Evolutionary conservation across 495 filamentous ascomycete species (phyloP).

Genomic region (Penicillium soppii): DNA sequence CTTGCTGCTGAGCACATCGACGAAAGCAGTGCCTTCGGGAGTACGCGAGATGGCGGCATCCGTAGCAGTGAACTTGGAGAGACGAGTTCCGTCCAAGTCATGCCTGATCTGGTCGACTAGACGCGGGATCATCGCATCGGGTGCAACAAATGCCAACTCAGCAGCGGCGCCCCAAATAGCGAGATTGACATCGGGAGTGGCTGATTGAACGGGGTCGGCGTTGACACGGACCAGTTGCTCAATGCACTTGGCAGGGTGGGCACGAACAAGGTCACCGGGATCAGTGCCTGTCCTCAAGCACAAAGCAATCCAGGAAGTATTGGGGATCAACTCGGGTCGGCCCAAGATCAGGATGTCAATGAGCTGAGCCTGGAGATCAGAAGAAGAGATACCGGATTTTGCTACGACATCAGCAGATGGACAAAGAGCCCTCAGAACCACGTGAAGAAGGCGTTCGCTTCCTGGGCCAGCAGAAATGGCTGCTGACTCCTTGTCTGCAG

Average conservation of each 20-base stretch:
- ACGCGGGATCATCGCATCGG: slow-evolving; percentile 72
- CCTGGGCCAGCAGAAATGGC: slow-evolving; percentile 67
- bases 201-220: slow-evolving; percentile 41
- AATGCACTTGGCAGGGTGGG: slow-evolving; percentile 49
- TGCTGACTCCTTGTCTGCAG: slow-evolving; percentile 73
- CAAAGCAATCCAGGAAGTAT: slow-evolving; percentile 80
- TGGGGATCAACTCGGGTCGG: slow-evolving; percentile 72
- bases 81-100: slow-evolving; percentile 65
- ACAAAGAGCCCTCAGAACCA: slow-evolving; percentile 72
- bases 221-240: slow-evolving; percentile 40
- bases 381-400: slow-evolving; percentile 33
- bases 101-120: slow-evolving; percentile 69
- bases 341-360: slow-evolving; percentile 75
- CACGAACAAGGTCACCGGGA: slow-evolving; percentile 71
- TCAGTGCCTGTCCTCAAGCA: slow-evolving; percentile 78
- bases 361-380: slow-evolving; percentile 59
- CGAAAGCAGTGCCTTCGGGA: slow-evolving; percentile 78
- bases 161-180: slow-evolving; percentile 81
- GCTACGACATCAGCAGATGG: slow-evolving; percentile 42
- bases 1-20: slow-evolving; percentile 87
- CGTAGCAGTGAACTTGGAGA: slow-evolving; percentile 70
- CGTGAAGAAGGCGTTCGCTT: slow-evolving; percentile 48
- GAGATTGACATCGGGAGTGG: slow-evolving; percentile 47
- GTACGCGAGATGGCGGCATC: slow-evolving; percentile 91
- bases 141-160: slow-evolving; percentile 91